Base-by-base conservation (phyloP, 164 flowering plant species). In the Macadamia integrifolia region DNA sequence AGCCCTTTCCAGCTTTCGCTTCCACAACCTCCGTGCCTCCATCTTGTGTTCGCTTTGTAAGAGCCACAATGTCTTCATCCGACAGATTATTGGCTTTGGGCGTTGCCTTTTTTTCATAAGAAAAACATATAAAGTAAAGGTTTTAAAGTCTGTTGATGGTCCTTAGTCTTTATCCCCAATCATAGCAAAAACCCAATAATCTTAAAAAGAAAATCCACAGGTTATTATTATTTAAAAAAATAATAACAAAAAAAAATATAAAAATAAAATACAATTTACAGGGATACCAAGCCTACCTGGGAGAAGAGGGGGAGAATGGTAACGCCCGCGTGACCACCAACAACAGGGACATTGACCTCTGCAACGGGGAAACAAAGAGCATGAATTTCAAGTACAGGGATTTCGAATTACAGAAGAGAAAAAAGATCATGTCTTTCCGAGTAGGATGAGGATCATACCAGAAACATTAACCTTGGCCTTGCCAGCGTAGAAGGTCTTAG, bases 1-100 rank as follows among this genome's bases (percentile, higher is more conserved):
- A 94, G 4, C 99, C 99, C 80, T 92, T 90, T 75, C 99, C 99
- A 75, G 99, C 99, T 84, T 94, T 94, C 35, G 99, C 99, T 74
- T 90, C 92, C 60, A 94, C 99, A 72, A 94, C 98, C 74, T 94
- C 98, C 0, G 99, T 94, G 49, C 98, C 99, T 66, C 95, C 97
- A 79, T 90, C 93, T 78, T 92, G 96, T 14, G 97, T 92, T 68
- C 97, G 62, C 83, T 87, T 88, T 58, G 97, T 90, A 58, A 92
- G 90, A 69, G 91, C 93, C 46, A 55, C 72, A 46, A 94, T 85
- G 0, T 77, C 87, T 14, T 87, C 92, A 59, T 80, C 86, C 8
- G 96, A 69, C 68, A 94, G 78, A 73, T 88, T 72, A 63, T 76
- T 88, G 56, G 91, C 83, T 78, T 77, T 74, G 48, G 98, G 97